phyloP scores from a whole-genome alignment of 345 rosid species.

The Combretum micranthum region DNA sequence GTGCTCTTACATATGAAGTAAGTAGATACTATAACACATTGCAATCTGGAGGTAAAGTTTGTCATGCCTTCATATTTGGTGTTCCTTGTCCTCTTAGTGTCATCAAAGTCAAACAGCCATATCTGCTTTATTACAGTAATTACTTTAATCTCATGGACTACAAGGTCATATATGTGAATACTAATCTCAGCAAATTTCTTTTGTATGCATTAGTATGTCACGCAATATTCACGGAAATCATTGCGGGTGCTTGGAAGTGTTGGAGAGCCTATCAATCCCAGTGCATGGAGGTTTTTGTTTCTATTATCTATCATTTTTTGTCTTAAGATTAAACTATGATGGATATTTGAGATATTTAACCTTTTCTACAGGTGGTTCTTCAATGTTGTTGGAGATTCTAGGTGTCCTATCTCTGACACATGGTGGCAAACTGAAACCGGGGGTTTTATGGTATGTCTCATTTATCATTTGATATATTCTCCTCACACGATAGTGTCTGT shows the following conservation, averaged over 20 bases:
- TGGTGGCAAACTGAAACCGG: constrained; percentile 99
- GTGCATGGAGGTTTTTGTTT: constrained; percentile 86
- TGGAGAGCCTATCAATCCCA: constrained; percentile 99
- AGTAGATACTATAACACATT: too few relatives aligned
- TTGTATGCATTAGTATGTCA: constrained; percentile 63
- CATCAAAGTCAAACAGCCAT: too few relatives aligned
- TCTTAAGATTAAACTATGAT: too few relatives aligned
- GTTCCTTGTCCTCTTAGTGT: too few relatives aligned
- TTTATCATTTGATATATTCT: too few relatives aligned
- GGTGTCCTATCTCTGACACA: constrained; percentile 95
- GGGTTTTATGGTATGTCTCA: constrained; percentile 70
- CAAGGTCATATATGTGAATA: not conserved
- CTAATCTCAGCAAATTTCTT: constrained; percentile 17
- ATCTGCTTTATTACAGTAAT: too few relatives aligned
- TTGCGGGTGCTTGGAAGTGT: constrained; percentile 94
- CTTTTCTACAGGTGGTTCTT: constrained; percentile 70
- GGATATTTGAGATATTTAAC: not conserved
- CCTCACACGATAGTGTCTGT: too few relatives aligned
- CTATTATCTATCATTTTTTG: constrained; percentile 4
- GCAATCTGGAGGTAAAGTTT: too few relatives aligned
- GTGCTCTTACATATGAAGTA: too few relatives aligned
- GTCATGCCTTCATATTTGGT: too few relatives aligned
- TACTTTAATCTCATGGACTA: too few relatives aligned
- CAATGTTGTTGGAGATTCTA: constrained; percentile 83
- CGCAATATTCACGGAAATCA: constrained; percentile 80